Base-by-base conservation (phyloP, 371 early-diverging fungal species). In the Gilbertella persicaria region DNA sequence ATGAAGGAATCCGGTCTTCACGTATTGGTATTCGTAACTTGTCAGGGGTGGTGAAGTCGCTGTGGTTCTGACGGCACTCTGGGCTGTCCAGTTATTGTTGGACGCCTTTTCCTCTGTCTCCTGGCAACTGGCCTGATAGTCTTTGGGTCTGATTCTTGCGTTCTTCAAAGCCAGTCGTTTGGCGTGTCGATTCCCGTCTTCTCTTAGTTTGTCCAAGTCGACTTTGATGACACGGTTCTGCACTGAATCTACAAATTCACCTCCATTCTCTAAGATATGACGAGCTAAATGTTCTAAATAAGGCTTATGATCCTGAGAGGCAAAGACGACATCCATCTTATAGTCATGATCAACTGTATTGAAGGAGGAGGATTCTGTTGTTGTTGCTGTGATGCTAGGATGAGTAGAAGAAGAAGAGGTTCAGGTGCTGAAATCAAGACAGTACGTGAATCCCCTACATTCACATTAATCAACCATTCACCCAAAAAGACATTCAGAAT, bases 401-500 rank as follows among this genome's bases (percentile, higher is more conserved):
- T 64, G 50, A 21, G 52, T 50, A 20, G 55, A 42, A 33, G 43
- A 57, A 16, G 61, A 53, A 17, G 47, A 17, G 68, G 63, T 19
- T 75, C 79, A 13, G 79, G 76, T 12, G 72, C 74, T 13, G 79
- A 72, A 36, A 75, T 72, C 28, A 82, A 54, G 20, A 91, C 79
- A 1, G 88, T 82, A n/a, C 94, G 81, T 19, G 89, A 87, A 63
- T 93, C 92, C 17, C 94, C 94, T 4, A 93, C 88, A 54, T 93
- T 93, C 50, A 84, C 63, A 66, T 88, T 89, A 40, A 90, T 79
- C 13, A 91, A 55, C 86, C 87, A 90, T n/a, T 81, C 83, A 43
- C 79, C 81, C 46, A 83, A 73, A 43, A 93, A 76, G 4, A 93
- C 55, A 50, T 88, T 89, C 26, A 88, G 78, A 19, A 90, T 77